Base-by-base conservation (phyloP, 176 grass and related monocot genomes). In the Poa annua region DNA sequence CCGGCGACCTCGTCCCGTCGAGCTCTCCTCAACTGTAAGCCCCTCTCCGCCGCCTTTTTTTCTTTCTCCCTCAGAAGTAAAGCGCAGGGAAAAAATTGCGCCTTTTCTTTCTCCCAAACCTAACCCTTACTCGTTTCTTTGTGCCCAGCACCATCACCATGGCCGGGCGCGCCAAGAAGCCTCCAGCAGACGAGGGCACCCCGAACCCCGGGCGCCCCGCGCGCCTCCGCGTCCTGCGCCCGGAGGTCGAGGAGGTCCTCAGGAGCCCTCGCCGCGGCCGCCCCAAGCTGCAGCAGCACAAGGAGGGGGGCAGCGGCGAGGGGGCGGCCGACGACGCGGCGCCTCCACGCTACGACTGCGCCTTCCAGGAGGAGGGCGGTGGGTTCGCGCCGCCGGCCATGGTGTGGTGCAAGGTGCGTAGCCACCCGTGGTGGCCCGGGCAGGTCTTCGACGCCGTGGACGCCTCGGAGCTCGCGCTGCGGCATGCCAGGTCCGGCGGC, bases 371-470 rank as follows among this genome's bases (percentile, higher is more conserved):
- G 20, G 65, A 6, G 29, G 42, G 62, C 20, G 39, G 69, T 7
- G 57, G 29, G 4, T 94, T 97, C 15, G 41, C 63, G 22, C 74
- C 88, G 39, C 84, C 83, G 14, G 77, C 89, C 9, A 67, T 94
- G 65, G 92, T 92, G 11, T 94, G 92, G 92, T 87, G 90, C 77
- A 97, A 94, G 86, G 92, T 97, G 85, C 89, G 80, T 76, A 92
- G 86, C 57, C 90, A 97, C 75, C 92, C 95, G 6, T 97, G 95
- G 95, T 97, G 95, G 95, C 95, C 92, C 6, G 95, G 86, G 16
- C 88, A 92, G 81, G 91, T 94, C 44, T 94, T 97, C 60, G 84
- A 91, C 79, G 75, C 84, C 14, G 79, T 88, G 20, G 90, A 91
- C 66, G 95, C 95, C 42, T 97, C 95, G 5, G 84, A 85, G 26